A percentile compares a stretch with the other conserved stretches of the same genome.
Conservation (phyloP, 768 basidiomycete genomes). For the Ramaria sp. region DNA sequence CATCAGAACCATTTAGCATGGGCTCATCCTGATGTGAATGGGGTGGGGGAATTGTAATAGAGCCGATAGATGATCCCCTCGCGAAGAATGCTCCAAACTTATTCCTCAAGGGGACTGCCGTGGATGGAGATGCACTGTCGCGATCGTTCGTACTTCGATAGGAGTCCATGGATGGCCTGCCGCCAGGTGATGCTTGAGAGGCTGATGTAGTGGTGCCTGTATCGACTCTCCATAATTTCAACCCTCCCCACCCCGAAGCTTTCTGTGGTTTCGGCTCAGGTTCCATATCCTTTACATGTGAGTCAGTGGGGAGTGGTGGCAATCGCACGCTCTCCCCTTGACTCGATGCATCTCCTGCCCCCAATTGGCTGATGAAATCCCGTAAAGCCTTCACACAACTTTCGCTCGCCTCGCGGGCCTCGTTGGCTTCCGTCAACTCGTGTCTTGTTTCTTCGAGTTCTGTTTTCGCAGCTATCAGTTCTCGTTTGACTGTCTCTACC, state of each 20-base stretch:
- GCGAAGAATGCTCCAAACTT: constrained; percentile 66
- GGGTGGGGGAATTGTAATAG: constrained; percentile 22
- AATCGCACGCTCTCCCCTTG: constrained; percentile 10
- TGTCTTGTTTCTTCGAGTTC: constrained; percentile 55
- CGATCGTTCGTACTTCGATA: constrained; percentile 1
- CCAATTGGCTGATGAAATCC: constrained; percentile 70
- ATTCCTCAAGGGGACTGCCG: constrained; percentile 39
- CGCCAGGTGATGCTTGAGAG: constrained; percentile 17
- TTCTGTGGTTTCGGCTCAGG: constrained; percentile 14
- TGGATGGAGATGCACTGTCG: constrained; percentile 11
- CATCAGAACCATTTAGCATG: constrained; percentile 44
- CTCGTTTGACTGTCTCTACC: constrained; percentile 47
- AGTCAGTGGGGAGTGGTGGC: constrained; percentile 17
- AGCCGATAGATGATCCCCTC: constrained; percentile 38
- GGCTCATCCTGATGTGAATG: constrained; percentile 23
- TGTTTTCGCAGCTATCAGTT: constrained; percentile 42
- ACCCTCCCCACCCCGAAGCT: constrained; percentile 45
- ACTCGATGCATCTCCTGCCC: constrained; percentile 35
- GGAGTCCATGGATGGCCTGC: constrained; percentile 19
- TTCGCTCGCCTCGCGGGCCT: constrained; percentile 83
- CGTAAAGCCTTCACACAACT: constrained; percentile 73
- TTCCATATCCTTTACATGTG: not conserved
- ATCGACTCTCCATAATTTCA: constrained; percentile 56
- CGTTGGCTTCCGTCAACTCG: constrained; percentile 66
- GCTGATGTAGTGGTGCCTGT: constrained; percentile 12